phyloP scores from a whole-genome alignment of 306 rosid genomes.

The Argentina anserina region DNA sequence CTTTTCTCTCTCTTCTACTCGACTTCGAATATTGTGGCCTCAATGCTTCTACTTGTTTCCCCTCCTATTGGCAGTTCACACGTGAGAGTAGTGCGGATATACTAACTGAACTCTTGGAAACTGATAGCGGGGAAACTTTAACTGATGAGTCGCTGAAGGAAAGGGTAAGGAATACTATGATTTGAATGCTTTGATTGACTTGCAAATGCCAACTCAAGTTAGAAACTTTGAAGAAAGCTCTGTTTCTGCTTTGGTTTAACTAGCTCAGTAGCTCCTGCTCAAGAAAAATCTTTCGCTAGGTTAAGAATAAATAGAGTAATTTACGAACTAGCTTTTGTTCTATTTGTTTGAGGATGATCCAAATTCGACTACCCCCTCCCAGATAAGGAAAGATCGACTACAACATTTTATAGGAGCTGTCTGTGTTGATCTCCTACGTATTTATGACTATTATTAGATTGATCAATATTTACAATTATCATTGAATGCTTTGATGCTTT shows the following conservation, averaged over 20 bases:
- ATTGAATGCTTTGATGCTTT: background rate
- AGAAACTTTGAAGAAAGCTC: background rate
- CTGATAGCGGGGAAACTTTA: constrained; percentile 32
- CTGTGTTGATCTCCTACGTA: too few species aligned
- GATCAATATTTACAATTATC: background rate
- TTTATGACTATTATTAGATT: background rate
- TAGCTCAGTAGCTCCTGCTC: background rate
- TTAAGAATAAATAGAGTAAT: background rate
- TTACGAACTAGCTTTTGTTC: background rate
- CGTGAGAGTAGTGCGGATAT: constrained; percentile 25
- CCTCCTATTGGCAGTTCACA: constrained; percentile 26
- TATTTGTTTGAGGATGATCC: background rate
- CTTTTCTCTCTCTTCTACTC: background rate
- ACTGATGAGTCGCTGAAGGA: constrained; percentile 23
- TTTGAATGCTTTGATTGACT: background rate
- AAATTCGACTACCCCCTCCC: background rate
- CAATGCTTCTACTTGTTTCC: constrained; percentile 2
- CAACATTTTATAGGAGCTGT: background rate
- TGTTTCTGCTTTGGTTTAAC: background rate
- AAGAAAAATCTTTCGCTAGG: background rate
- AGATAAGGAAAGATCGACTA: background rate
- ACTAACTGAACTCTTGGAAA: constrained; percentile 34
- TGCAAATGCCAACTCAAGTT: background rate
- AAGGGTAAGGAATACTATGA: constrained; percentile 29
- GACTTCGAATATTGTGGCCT: background rate